These are phyloP conservation scores for Colletotrichum zoysiae DNA, from an alignment of 2,329 filamentous ascomycete genomes.

Conservation along the genomic window DNA sequence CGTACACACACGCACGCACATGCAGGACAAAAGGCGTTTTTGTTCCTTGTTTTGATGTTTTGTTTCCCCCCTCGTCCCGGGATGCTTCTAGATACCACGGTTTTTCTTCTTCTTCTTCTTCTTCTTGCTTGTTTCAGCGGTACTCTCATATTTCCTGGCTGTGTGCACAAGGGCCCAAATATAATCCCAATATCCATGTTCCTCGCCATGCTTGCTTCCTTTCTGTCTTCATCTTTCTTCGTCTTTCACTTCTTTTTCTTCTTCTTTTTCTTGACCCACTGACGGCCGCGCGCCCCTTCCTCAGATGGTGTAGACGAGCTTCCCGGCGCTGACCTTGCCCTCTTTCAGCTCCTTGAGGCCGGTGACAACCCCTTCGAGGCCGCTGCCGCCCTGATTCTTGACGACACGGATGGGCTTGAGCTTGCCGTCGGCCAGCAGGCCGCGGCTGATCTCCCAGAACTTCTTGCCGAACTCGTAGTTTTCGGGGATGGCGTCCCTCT, in stretches of 20 bases:
- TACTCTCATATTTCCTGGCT: background rate
- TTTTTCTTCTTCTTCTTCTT: background rate
- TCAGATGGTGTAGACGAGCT: constrained; percentile 56
- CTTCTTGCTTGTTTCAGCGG: constrained; percentile 8
- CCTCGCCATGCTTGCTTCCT: background rate
- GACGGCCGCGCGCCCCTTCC: background rate
- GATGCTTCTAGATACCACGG: constrained; percentile 34
- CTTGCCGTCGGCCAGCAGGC: constrained; percentile 51
- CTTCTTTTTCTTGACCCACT: too few relatives aligned
- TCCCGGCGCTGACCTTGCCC: constrained; percentile 55
- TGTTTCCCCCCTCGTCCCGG: background rate
- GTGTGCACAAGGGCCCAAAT: background rate
- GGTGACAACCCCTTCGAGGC: constrained; percentile 51
- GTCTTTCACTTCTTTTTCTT: too few relatives aligned
- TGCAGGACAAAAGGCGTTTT: constrained; percentile 7
- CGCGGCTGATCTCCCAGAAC: constrained; percentile 51
- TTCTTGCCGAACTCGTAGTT: constrained; percentile 50
- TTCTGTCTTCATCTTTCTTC: background rate
- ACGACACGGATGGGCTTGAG: constrained; percentile 50
- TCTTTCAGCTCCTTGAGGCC: constrained; percentile 51
- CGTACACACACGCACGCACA: background rate
- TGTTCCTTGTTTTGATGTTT: background rate
- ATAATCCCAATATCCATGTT: background rate
- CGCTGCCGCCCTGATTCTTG: constrained; percentile 48
- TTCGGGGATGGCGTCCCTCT: constrained; percentile 39